These are phyloP conservation scores for Pyrus bretschneideri DNA, from an alignment of 306 rosid species.

Conservation along the genomic window DNA sequence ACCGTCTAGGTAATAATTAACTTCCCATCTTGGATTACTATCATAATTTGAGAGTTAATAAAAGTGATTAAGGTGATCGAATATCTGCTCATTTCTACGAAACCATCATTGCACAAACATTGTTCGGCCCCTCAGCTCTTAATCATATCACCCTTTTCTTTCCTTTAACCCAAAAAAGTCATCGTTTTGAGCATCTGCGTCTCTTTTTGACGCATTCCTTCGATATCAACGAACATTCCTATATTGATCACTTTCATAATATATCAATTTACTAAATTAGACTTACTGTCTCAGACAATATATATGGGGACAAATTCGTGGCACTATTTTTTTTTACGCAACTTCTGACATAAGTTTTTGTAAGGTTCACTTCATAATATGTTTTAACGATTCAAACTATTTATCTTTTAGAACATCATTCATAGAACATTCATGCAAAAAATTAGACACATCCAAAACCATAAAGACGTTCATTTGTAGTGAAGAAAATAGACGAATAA, in stretches of 20 bases:
- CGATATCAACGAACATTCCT: background rate
- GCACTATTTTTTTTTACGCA: too few species aligned
- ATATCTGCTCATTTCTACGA: slow-evolving; percentile 7
- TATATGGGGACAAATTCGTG: too few species aligned
- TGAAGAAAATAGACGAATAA: too few species aligned
- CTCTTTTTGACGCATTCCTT: background rate
- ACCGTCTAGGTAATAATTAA: slow-evolving; percentile 21
- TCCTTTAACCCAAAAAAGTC: too few species aligned
- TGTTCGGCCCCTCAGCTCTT: background rate
- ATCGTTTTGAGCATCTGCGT: background rate
- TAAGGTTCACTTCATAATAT: too few species aligned
- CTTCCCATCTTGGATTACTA: background rate
- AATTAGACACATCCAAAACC: too few species aligned
- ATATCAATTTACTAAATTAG: background rate
- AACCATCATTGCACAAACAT: slow-evolving; percentile 20
- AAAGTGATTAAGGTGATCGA: slow-evolving; percentile 14
- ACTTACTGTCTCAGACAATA: background rate
- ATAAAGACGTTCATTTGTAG: too few species aligned
- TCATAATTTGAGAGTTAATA: background rate
- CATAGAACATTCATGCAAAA: too few species aligned
- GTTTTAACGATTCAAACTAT: too few species aligned
- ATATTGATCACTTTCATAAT: background rate
- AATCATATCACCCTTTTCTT: too few species aligned
- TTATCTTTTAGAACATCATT: too few species aligned
- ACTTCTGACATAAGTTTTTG: too few species aligned